Base-by-base conservation (phyloP, 2,329 filamentous ascomycete genomes). In the Xylaria sp. region DNA sequence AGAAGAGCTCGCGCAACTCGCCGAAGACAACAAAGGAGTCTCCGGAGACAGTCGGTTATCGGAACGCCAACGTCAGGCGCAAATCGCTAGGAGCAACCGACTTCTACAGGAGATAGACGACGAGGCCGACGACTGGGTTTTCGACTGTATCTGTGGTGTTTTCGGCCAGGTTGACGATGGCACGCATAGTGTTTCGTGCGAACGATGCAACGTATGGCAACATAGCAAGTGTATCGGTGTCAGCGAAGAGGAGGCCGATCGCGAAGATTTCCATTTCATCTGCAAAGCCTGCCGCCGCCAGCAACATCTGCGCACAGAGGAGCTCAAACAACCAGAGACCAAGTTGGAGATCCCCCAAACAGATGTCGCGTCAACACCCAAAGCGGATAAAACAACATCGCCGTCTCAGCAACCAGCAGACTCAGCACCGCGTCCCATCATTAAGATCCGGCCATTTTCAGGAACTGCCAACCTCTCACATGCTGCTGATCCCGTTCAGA, bases 121-220 rank as follows among this genome's bases (percentile, higher is more conserved):
- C 30, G 76, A 86, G 66, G 90, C 94, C 52, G 90, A 91, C 10
- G 85, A 92, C 55, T 97, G 94, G 94, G 83, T 91, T 46, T 99
- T 99, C 68, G 94, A 99, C 72, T 99, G 94, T 72, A 83, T 90
- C 30, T 99, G 94, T 72, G 93, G 93, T 30, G 82, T 92, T 19
- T 87, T 96, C 73, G 94, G 94, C 19, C 88, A 95, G 67, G 90
- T 97, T 60, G 94, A 99, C 68, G 94, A 97, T 72, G 94, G 94
- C 42, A 88, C 91, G 6, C 92, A 96, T 71, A 96, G 92, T 72
- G 87, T 99, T 65, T 90, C 92, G 34, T 99, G 94, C 75, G 94
- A 99, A 71, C 87, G 82, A 66, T 99, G 94, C 78, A 95, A 88
- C 71, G 88, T 96, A 52, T 99, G 94, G 94, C 93, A 97, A 72